Evolutionary conservation across 768 basidiomycete genomes (phyloP).

Genomic region (Tremella mesenterica): DNA sequence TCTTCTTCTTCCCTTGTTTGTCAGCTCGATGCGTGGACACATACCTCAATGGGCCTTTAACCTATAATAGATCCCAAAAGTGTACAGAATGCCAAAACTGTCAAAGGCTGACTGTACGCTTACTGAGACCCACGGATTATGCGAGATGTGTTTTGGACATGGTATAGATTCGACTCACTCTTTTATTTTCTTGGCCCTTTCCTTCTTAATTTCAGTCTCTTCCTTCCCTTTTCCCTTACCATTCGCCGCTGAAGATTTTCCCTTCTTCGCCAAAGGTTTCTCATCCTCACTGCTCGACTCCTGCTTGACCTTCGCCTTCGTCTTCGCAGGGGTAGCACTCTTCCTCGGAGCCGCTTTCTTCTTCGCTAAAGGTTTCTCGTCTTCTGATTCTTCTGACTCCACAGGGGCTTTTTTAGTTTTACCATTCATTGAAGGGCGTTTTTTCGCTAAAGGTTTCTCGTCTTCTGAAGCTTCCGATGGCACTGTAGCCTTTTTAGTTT

Average conservation of each 20-base stretch:
- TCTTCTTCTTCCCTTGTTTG: conserved; percentile 56
- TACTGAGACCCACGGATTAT: no score
- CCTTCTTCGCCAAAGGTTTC: conserved; percentile 42
- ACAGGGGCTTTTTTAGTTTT: conserved; percentile 2
- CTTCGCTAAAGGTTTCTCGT: conserved; percentile 49
- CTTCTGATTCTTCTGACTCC: conserved; percentile 39
- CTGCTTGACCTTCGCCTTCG: conserved; percentile 20
- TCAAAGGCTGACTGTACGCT: no score
- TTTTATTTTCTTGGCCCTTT: conserved; percentile 46
- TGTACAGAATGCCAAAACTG: no score
- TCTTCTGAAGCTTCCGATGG: conserved; percentile 40
- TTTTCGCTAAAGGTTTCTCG: conserved; percentile 48
- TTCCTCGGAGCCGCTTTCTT: conserved; percentile 48
- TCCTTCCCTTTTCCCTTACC: conserved; percentile 17
- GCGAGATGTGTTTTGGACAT: neutral
- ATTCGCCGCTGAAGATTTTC: conserved; percentile 21
- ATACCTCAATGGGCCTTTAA: neutral
- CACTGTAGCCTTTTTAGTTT: conserved; percentile 1
- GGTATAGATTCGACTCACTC: conserved; percentile 50
- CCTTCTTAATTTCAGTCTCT: conserved; percentile 21
- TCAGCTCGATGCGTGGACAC: conserved; percentile 44
- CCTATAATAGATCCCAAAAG: no score
- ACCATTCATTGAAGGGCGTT: no score
- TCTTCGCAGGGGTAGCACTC: conserved; percentile 44
- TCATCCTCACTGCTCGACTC: conserved; percentile 47